Evolutionary conservation across 441 rosid species (phyloP), one percentile per base, ranked within the genome.

Genomic region (Erodium chrysanthum): DNA sequence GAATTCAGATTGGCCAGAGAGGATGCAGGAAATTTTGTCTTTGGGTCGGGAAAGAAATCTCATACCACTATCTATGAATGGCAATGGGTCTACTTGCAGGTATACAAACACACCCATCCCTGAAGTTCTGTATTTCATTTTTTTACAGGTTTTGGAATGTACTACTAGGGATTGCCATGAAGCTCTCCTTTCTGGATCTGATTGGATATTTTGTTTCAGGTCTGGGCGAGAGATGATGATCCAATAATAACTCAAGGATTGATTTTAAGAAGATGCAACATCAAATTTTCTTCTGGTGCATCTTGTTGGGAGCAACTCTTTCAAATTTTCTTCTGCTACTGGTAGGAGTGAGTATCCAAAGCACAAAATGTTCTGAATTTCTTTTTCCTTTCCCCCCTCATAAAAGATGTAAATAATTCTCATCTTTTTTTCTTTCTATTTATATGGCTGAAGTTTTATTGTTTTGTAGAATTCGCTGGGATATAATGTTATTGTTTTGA

Each of bases 1-100:
- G 77, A 87, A 83, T 77, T 85, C 89, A 25, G 83, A 78, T 71
- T 87, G 89, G 92, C 89, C 89, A 0, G 85, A 86, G 70, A 84
- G 89, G 74, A 83, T 84, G 80, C 84, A 80, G 70, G 88, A 86
- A 75, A 80, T 86, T 67, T 78, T 84, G n/a, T 81, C 81, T 37
- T 71, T 73, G 71, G 83, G 86, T 69, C 79, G 73, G 66, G 87
- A 84, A 35, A 79, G 81, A 66, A 77, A 79, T 64, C 77, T 69
- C 42, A 72, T 73, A 44, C 82, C 78, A 14, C 37, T 77, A 31
- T 77, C 84, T 0, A 31, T 72, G 59, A 80, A 80, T 35, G 84
- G 77, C 54, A 75, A 80, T 66, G 72, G 77, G 59, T 81, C 86
- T 40, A 44, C 70, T 12, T 42, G 70, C 68, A 78, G 78, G 67